phyloP scores from a whole-genome alignment of 306 rosid genomes.

The Rubus idaeus region DNA sequence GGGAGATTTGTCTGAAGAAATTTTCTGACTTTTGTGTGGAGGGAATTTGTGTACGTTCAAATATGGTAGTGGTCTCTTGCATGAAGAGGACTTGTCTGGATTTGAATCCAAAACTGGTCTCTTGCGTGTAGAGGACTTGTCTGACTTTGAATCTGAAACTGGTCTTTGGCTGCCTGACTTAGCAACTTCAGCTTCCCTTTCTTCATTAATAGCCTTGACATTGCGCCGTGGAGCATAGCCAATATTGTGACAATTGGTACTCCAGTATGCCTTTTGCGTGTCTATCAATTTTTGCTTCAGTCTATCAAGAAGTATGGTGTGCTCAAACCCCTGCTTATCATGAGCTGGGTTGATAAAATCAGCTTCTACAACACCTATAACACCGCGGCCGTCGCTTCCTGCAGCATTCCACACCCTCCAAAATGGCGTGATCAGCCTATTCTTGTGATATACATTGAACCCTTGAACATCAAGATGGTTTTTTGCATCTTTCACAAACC shows the following conservation, averaged over 20 bases:
- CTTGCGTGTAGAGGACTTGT: no score
- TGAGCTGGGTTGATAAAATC: slow-evolving; percentile 98
- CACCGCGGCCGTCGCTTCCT: slow-evolving; percentile 97
- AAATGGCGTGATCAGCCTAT: slow-evolving; percentile 94
- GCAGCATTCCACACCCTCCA: slow-evolving; percentile 99
- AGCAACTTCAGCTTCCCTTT: slow-evolving; percentile 30
- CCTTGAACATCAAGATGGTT: slow-evolving; percentile 93
- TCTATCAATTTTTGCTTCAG: slow-evolving; percentile 63
- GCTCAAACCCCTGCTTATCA: slow-evolving; percentile 99
- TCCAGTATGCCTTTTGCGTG: slow-evolving; percentile 83
- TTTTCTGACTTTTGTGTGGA: background rate
- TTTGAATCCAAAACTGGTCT: slow-evolving; percentile 18
- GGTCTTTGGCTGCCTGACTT: slow-evolving; percentile 43
- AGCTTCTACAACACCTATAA: slow-evolving; percentile 91
- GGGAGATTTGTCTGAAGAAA: slow-evolving; percentile 33
- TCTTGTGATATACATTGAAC: slow-evolving; percentile 92
- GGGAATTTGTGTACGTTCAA: background rate
- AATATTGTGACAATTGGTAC: slow-evolving; percentile 54
- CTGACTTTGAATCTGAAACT: background rate
- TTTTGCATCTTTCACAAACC: slow-evolving; percentile 93
- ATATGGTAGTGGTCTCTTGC: slow-evolving; percentile 18
- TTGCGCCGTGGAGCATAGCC: slow-evolving; percentile 63
- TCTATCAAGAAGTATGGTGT: slow-evolving; percentile 78
- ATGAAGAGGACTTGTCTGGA: background rate
- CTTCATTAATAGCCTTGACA: slow-evolving; percentile 26